These are phyloP conservation scores for Leccinum subgranulosum DNA, from an alignment of 768 basidiomycete species.

Conservation along the genomic window DNA sequence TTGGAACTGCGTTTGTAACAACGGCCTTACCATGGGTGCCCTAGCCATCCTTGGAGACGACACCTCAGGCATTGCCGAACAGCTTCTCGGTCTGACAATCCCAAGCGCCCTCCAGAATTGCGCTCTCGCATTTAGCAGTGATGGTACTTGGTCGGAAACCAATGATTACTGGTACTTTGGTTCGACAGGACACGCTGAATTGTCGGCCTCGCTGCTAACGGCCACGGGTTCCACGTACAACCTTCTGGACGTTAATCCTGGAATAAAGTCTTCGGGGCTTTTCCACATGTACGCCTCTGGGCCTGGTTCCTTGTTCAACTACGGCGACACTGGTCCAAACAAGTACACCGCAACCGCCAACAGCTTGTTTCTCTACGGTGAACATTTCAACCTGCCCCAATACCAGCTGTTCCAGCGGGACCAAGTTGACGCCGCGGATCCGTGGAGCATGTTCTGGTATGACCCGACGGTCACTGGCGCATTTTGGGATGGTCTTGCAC, in stretches of 20 bases:
- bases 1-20: conserved; percentile 98
- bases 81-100: conserved; percentile 66
- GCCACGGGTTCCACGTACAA: conserved; percentile 85
- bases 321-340: conserved; percentile 69
- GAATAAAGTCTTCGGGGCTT: conserved; percentile 66
- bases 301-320: conserved; percentile 79
- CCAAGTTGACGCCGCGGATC: conserved; percentile 75
- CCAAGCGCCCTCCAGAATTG: conserved; percentile 79
- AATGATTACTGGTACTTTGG: conserved; percentile 97
- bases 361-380: conserved; percentile 73
- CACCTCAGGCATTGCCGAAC: conserved; percentile 63
- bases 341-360: conserved; percentile 96
- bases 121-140: conserved; percentile 53
- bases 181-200: conserved; percentile 86
- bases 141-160: conserved; percentile 94
- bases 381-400: conserved; percentile 62
- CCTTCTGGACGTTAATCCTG: conserved; percentile 67
- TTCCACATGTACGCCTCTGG: conserved; percentile 92
- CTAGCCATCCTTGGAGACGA: conserved; percentile 89
- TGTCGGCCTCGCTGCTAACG: conserved; percentile 75
- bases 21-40: conserved; percentile 83
- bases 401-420: conserved; percentile 93
- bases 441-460: conserved; percentile 94
- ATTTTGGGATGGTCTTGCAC: conserved; percentile 82
- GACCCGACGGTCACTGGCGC: conserved; percentile 78